Percentiles rank a stretch among this genome's conserved stretches.
Evolutionary conservation across 2,329 filamentous ascomycete genomes (phyloP).

Genomic region (Fusarium domesticum): DNA sequence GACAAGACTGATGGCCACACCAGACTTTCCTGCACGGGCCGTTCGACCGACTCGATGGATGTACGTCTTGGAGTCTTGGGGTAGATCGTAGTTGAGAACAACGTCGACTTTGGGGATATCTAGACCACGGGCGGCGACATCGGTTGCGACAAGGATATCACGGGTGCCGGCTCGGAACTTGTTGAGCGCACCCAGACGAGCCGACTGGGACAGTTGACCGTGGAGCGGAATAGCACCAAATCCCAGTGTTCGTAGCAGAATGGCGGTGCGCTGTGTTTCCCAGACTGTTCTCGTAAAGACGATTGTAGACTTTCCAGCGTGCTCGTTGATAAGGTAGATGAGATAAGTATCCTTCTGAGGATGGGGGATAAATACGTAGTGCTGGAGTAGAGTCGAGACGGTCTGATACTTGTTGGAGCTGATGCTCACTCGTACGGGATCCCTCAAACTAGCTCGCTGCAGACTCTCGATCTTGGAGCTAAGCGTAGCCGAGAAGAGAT

Average conservation of each 20-base stretch:
- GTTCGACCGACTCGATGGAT: conserved; percentile 88
- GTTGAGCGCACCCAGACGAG: conserved; percentile 80
- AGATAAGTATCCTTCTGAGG: conserved; percentile 88
- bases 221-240: conserved; percentile 91
- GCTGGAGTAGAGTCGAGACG: conserved; percentile 82
- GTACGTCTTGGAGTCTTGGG: conserved; percentile 83
- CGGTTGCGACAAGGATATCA: conserved; percentile 86
- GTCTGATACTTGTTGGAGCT: conserved; percentile 85
- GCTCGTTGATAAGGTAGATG: conserved; percentile 81
- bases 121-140: conserved; percentile 88
- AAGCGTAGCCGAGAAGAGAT: conserved; percentile 93
- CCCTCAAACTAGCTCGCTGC: conserved; percentile 82
- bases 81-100: conserved; percentile 82
- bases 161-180: conserved; percentile 83
- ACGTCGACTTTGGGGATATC: conserved; percentile 91
- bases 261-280: conserved; percentile 81
- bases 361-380: conserved; percentile 82
- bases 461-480: conserved; percentile 89
- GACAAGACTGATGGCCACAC: conserved; percentile 75
- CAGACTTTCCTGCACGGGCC: conserved; percentile 80
- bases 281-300: conserved; percentile 91
- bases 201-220: conserved; percentile 84
- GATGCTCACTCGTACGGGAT: conserved; percentile 80
- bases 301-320: conserved; percentile 80
- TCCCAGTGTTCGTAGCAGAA: conserved; percentile 78